phyloP scores from a whole-genome alignment of 352 stramenopile species.

The Pseudoperonospora humuli region DNA sequence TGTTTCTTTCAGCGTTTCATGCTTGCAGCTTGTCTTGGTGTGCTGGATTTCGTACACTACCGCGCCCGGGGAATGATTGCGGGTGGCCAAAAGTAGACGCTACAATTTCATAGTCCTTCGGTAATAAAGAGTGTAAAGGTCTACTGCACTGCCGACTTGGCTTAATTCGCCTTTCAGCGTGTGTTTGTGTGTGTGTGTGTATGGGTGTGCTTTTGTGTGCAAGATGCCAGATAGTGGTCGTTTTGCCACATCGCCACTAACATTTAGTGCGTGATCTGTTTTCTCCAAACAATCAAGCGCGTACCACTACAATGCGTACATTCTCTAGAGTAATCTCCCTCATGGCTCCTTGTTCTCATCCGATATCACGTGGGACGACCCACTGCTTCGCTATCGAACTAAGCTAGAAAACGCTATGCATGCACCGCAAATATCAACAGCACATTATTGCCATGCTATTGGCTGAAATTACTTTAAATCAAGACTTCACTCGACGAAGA shows the following conservation, averaged over 20 bases:
- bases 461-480: neutral
- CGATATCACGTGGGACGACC: conserved; percentile 2
- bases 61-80: conserved; percentile 42
- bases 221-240: no score
- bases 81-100: conserved; percentile 1
- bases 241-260: no score
- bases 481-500: conserved; percentile 1
- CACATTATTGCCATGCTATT: neutral
- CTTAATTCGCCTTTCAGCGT: no score
- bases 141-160: neutral
- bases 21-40: conserved; percentile 71
- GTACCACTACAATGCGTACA: no score
- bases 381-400: conserved; percentile 61
- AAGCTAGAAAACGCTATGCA: conserved; percentile 39
- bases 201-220: no score
- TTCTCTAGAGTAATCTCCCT: no score
- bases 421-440: conserved; percentile 28
- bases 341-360: neutral
- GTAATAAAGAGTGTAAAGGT: neutral
- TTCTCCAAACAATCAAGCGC: no score
- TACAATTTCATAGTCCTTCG: neutral
- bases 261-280: no score
- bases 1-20: conserved; percentile 45
- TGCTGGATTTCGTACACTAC: conserved; percentile 85
- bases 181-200: no score